These are phyloP conservation scores for Croton laevigatus DNA, from an alignment of 441 rosid genomes.

Conservation along the genomic window DNA sequence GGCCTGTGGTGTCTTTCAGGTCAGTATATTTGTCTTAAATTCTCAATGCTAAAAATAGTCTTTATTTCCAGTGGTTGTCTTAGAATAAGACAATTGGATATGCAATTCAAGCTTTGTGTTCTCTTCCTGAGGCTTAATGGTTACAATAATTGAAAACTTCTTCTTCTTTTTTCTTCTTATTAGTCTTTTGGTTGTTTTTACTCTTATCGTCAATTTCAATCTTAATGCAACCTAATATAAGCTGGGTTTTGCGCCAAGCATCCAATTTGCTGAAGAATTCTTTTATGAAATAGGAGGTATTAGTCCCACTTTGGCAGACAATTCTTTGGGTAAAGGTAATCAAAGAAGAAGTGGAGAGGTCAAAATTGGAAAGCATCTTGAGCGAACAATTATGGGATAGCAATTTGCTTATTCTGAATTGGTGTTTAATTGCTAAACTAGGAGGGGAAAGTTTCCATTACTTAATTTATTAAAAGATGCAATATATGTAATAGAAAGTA, in stretches of 20 bases:
- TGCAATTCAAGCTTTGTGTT: too few relatives aligned
- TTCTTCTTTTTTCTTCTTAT: not conserved
- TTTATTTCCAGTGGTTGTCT: not conserved
- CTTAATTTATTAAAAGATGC: too few relatives aligned
- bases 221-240: not conserved
- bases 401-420: not conserved
- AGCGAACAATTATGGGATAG: not conserved
- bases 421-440: not conserved
- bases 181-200: not conserved
- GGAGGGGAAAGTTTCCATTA: not conserved
- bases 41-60: not conserved
- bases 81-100: too few relatives aligned
- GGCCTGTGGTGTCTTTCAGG: constrained; percentile 99
- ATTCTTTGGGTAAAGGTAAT: not conserved
- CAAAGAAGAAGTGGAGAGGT: not conserved
- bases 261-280: not conserved
- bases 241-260: not conserved
- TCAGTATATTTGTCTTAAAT: constrained; percentile 25
- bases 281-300: not conserved
- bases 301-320: not conserved
- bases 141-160: not conserved
- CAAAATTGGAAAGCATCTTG: not conserved
- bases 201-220: not conserved
- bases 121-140: not conserved
- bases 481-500: too few relatives aligned